Conservation (phyloP, 2,329 filamentous ascomycete species). For the Alternaria solani region DNA sequence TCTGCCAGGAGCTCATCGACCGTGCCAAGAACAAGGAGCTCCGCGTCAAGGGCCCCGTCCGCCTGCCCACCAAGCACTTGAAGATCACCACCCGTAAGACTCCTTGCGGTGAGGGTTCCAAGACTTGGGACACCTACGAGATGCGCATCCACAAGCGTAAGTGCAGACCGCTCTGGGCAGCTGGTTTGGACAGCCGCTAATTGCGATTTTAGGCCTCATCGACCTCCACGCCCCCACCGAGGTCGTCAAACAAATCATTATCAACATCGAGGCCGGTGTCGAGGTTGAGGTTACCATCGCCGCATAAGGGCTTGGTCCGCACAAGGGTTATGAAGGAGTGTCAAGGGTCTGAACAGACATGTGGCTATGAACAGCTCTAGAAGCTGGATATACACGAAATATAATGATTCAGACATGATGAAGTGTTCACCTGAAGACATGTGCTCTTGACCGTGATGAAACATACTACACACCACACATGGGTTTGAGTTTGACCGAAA, state of each 20-base stretch:
- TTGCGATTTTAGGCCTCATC: slow-evolving; percentile 68
- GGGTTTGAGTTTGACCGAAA: background rate
- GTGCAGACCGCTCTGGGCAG: background rate
- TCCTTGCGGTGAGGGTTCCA: slow-evolving; percentile 98
- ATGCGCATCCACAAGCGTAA: slow-evolving; percentile 97
- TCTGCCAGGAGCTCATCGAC: slow-evolving; percentile 97
- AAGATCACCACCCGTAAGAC: slow-evolving; percentile 99
- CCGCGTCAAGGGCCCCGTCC: slow-evolving; percentile 97
- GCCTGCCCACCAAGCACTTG: slow-evolving; percentile 95
- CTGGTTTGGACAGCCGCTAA: background rate
- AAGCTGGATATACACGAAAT: slow-evolving; percentile 32
- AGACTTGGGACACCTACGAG: slow-evolving; percentile 99
- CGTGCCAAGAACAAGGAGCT: slow-evolving; percentile 98
- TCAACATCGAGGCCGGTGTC: slow-evolving; percentile 94
- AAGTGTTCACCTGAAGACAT: background rate
- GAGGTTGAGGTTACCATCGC: slow-evolving; percentile 94
- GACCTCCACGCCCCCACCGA: slow-evolving; percentile 98
- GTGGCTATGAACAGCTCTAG: slow-evolving; percentile 39
- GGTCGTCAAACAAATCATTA: slow-evolving; percentile 95
- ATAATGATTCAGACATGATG: slow-evolving; percentile 29
- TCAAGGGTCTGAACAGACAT: slow-evolving; percentile 19
- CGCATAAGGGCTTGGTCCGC: slow-evolving; percentile 62
- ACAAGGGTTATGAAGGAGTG: slow-evolving; percentile 22
- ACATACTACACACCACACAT: background rate
- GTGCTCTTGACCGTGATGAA: background rate